These are phyloP conservation scores for Graphilbum ipis-grandicollis DNA, from an alignment of 2,329 filamentous ascomycete genomes.

Conservation along the genomic window DNA sequence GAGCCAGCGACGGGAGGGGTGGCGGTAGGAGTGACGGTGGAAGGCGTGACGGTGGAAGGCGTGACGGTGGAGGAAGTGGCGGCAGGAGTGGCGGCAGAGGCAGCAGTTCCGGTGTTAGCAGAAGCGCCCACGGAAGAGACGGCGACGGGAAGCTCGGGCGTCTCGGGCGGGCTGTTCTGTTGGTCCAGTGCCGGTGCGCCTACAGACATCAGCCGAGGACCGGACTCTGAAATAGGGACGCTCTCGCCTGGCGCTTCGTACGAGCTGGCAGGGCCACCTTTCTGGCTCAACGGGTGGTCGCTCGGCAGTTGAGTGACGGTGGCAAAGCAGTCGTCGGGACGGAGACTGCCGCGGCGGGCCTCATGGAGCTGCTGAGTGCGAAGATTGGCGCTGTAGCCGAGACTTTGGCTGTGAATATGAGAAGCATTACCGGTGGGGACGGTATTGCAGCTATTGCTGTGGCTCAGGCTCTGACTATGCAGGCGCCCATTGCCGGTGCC, in stretches of 20 bases:
- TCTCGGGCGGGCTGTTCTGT: slow-evolving; percentile 6
- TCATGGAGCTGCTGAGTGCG: slow-evolving; percentile 18
- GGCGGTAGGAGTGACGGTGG: neutral
- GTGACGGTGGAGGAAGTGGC: neutral
- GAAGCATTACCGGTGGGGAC: too few relatives aligned
- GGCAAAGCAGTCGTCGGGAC: slow-evolving; percentile 37
- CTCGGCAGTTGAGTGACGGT: slow-evolving; percentile 25
- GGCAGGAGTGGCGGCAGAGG: neutral
- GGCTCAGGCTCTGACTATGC: slow-evolving; percentile 4
- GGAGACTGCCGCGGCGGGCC: slow-evolving; percentile 33
- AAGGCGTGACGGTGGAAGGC: neutral
- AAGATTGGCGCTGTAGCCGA: slow-evolving; percentile 20
- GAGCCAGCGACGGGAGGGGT: neutral
- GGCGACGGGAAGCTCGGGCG: slow-evolving; percentile 10
- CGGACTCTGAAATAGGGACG: slow-evolving; percentile 7
- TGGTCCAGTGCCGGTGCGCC: slow-evolving; percentile 1
- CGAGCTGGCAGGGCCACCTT: slow-evolving; percentile 54
- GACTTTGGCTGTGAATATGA: slow-evolving; percentile 6
- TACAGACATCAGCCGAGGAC: slow-evolving; percentile 7
- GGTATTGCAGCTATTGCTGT: slow-evolving; percentile 19
- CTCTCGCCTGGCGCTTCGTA: slow-evolving; percentile 23
- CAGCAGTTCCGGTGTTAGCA: slow-evolving; percentile 6
- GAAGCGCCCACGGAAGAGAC: slow-evolving; percentile 13
- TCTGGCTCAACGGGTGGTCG: slow-evolving; percentile 62
- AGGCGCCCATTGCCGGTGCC: neutral